A percentile compares a stretch with the other conserved stretches of the same genome.
phyloP scores from a whole-genome alignment of 257 asterid species.

The Schizonepeta tenuifolia region DNA sequence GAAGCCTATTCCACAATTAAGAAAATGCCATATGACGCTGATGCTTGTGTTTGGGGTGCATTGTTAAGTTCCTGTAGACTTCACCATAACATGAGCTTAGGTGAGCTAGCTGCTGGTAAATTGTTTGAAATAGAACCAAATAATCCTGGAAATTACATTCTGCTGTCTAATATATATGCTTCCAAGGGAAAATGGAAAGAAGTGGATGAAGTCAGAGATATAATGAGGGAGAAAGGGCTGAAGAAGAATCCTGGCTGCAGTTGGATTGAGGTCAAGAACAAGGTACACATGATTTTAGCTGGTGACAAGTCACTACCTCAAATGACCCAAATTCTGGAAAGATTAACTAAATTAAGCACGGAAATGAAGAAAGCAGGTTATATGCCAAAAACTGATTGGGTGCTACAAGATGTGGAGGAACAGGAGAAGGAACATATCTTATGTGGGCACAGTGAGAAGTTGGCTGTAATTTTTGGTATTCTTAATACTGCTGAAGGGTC shows the following conservation, averaged over 20 bases:
- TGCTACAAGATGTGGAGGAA: constrained; percentile 92
- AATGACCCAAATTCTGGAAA: constrained; percentile 65
- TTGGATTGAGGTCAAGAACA: constrained; percentile 92
- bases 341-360: constrained; percentile 48
- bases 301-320: constrained; percentile 87
- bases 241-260: constrained; percentile 91
- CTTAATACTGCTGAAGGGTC: constrained; percentile 69
- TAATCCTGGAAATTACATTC: constrained; percentile 80
- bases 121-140: constrained; percentile 77
- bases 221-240: constrained; percentile 68
- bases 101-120: constrained; percentile 77
- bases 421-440: constrained; percentile 89
- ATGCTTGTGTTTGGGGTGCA: constrained; percentile 96
- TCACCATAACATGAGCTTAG: constrained; percentile 64
- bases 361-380: constrained; percentile 86
- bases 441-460: constrained; percentile 94
- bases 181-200: constrained; percentile 78
- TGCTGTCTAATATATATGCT: constrained; percentile 87
- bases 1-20: constrained; percentile 71
- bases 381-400: constrained; percentile 62
- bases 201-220: constrained; percentile 68
- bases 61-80: constrained; percentile 80
- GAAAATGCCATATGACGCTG: constrained; percentile 82
- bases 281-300: constrained; percentile 83
- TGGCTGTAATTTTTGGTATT: constrained; percentile 84